Percentiles rank a stretch among this genome's conserved stretches.
These are phyloP conservation scores for Candida khao-thaluensis DNA, from an alignment of 805 yeast species.

Conservation along the genomic window DNA sequence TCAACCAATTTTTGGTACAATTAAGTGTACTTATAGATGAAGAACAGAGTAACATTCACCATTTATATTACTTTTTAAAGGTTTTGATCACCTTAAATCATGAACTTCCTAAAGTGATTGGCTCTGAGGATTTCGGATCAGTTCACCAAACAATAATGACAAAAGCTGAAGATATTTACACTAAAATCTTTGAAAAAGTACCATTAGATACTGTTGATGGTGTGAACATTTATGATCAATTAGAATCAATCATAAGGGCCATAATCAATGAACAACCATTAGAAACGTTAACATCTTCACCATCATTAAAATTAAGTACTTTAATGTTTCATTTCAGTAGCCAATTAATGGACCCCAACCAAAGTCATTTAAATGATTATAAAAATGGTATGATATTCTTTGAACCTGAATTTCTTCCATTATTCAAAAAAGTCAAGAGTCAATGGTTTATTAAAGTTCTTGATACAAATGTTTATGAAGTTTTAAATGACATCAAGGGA, in stretches of 20 bases:
- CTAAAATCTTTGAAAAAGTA: not conserved
- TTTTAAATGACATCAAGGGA: not conserved
- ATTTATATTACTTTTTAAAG: constrained; percentile 1
- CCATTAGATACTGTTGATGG: constrained; percentile 1
- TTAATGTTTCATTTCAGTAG: constrained; percentile 20
- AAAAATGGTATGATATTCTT: constrained; percentile 24
- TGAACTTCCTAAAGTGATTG: not conserved
- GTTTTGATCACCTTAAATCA: constrained; percentile 6
- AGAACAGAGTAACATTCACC: not conserved
- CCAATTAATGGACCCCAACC: constrained; percentile 12
- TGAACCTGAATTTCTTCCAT: constrained; percentile 9
- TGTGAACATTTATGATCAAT: constrained; percentile 11
- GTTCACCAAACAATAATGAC: not conserved
- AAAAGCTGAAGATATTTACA: not conserved
- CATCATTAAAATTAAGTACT: constrained; percentile 20
- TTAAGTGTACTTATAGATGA: not conserved
- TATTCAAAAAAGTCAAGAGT: constrained; percentile 29
- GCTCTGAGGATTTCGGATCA: not conserved
- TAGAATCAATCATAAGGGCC: constrained; percentile 13
- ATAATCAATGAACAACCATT: constrained; percentile 4
- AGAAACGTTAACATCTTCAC: constrained; percentile 5
- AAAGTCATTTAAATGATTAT: constrained; percentile 12
- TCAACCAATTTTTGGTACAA: constrained; percentile 1
- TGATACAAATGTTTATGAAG: constrained; percentile 1
- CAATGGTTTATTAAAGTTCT: constrained; percentile 26